Evolutionary conservation across 2,329 filamentous ascomycete genomes (phyloP).

Genomic region (Metarhizium robertsii): DNA sequence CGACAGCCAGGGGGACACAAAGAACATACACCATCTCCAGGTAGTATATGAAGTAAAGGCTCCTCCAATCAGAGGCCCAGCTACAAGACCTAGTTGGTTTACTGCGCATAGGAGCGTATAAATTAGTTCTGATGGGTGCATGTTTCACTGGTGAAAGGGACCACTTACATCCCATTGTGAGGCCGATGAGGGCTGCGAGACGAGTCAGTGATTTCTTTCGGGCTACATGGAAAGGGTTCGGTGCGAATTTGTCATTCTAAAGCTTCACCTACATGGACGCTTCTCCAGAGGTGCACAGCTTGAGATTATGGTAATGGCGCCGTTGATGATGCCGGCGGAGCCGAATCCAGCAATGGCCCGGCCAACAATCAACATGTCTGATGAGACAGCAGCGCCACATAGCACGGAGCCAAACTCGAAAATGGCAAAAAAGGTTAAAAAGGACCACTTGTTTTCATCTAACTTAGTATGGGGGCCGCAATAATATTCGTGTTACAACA

Average conservation of each 20-base stretch:
- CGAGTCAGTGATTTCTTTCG: too few species aligned
- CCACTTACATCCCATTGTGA: constrained; percentile 9
- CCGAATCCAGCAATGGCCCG: constrained; percentile 13
- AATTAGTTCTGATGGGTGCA: too few species aligned
- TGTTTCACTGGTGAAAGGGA: too few species aligned
- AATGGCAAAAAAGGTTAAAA: constrained; percentile 9
- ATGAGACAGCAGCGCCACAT: constrained; percentile 12
- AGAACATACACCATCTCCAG: constrained; percentile 30
- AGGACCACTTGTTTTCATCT: constrained; percentile 8
- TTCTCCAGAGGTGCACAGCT: constrained; percentile 9
- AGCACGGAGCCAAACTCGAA: constrained; percentile 13
- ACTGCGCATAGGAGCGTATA: constrained; percentile 7
- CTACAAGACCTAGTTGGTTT: constrained; percentile 27
- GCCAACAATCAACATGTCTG: constrained; percentile 13
- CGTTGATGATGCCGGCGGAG: constrained; percentile 11
- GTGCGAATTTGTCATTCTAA: too few species aligned
- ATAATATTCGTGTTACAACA: too few species aligned
- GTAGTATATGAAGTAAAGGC: constrained; percentile 25
- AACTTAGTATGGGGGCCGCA: too few species aligned
- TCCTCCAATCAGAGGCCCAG: constrained; percentile 34
- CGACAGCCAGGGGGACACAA: too few species aligned
- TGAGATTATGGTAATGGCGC: constrained; percentile 10
- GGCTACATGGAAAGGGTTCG: too few species aligned
- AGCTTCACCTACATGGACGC: constrained; percentile 5
- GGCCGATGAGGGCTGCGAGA: not conserved